Percentiles rank a stretch among this genome's conserved stretches.
Evolutionary conservation across 1,284 basidiomycete species (phyloP).

Genomic region (Rhodotorula sp.): DNA sequence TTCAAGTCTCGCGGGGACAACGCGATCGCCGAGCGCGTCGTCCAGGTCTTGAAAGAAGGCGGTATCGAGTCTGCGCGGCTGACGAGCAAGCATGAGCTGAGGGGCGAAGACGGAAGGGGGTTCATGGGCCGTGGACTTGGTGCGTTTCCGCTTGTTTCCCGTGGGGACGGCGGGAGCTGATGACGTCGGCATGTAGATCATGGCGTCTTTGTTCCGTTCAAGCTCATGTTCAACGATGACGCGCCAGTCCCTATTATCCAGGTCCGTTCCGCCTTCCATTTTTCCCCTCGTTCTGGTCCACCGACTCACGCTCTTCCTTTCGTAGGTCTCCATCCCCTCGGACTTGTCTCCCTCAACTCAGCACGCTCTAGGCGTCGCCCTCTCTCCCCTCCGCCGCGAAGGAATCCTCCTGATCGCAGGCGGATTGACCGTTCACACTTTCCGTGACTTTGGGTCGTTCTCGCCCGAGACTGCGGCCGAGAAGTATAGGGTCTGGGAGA

Average conservation of each 20-base stretch:
- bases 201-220: constrained; percentile 66
- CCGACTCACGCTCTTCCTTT: too few species aligned
- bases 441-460: constrained; percentile 58
- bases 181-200: constrained; percentile 27
- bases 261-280: constrained; percentile 53
- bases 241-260: constrained; percentile 33
- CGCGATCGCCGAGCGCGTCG: constrained; percentile 58
- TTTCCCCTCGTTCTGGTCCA: neutral
- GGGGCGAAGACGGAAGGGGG: constrained; percentile 67
- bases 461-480: constrained; percentile 52
- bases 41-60: constrained; percentile 62
- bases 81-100: constrained; percentile 55
- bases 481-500: constrained; percentile 59
- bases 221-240: constrained; percentile 68
- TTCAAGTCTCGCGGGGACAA: constrained; percentile 65
- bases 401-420: constrained; percentile 68
- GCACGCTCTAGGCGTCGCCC: constrained; percentile 64
- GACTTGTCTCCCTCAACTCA: constrained; percentile 61
- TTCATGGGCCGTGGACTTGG: constrained; percentile 57
- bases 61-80: constrained; percentile 58
- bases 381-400: constrained; percentile 62
- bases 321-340: constrained; percentile 65
- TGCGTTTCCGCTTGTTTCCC: neutral
- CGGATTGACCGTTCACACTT: constrained; percentile 64
- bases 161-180: neutral